A percentile compares a stretch with the other conserved stretches of the same genome.
Conservation (phyloP, 2,329 filamentous ascomycete genomes). For the Botrytis elliptica region DNA sequence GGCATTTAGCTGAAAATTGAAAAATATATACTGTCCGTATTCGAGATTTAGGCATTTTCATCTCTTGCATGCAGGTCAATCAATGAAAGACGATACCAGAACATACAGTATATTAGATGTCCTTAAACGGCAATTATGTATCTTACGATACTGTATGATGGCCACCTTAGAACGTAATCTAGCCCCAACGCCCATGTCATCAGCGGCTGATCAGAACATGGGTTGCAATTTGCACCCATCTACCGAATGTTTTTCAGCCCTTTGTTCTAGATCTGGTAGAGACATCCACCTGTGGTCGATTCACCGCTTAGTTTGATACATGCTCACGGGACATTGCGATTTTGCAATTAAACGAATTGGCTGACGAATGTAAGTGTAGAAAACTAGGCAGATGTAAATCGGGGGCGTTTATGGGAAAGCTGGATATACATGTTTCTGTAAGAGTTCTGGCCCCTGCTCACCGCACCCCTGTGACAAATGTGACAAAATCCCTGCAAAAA, state of each 20-base stretch:
- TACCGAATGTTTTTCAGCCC: neutral
- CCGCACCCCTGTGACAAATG: too few relatives aligned
- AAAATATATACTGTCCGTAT: neutral
- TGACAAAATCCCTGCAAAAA: too few relatives aligned
- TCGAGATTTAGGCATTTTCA: neutral
- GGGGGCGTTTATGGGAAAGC: conserved; percentile 12
- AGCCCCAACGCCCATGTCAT: conserved; percentile 6
- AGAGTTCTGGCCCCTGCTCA: too few relatives aligned
- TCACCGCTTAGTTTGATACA: conserved; percentile 4
- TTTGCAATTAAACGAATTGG: neutral
- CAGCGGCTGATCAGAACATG: conserved; percentile 14
- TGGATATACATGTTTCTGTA: conserved; percentile 2
- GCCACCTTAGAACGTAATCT: conserved; percentile 9
- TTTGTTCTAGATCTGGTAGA: neutral
- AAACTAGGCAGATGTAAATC: conserved; percentile 16
- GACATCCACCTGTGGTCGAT: neutral
- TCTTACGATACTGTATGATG: conserved; percentile 3
- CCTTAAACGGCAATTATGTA: conserved; percentile 12
- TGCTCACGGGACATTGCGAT: neutral
- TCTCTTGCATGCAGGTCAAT: neutral
- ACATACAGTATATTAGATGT: neutral
- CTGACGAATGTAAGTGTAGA: neutral
- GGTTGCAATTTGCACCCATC: neutral
- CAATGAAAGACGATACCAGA: neutral
- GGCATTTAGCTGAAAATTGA: conserved; percentile 17